Conservation (phyloP, 805 yeast species). For the Candida stauntonica region DNA sequence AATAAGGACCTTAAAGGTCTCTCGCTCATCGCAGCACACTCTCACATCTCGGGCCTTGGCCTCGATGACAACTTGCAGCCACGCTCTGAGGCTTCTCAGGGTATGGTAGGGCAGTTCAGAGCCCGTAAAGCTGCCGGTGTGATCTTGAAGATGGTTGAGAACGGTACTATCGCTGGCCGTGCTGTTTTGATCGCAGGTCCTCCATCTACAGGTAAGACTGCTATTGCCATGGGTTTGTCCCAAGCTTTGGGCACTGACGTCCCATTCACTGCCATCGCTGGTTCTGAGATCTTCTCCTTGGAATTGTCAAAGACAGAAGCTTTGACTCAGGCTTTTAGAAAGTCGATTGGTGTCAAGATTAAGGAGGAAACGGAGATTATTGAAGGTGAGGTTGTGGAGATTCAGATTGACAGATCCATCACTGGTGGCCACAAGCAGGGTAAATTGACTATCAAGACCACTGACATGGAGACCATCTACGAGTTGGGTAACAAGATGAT, state of each 20-base stretch:
- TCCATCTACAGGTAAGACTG: constrained; percentile 98
- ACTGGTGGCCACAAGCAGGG: constrained; percentile 99
- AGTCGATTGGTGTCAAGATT: constrained; percentile 90
- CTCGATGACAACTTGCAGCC: constrained; percentile 88
- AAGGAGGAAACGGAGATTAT: constrained; percentile 96
- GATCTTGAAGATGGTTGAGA: constrained; percentile 86
- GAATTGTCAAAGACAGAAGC: constrained; percentile 96
- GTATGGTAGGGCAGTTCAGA: constrained; percentile 95
- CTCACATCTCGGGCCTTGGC: constrained; percentile 96
- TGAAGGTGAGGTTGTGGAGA: constrained; percentile 98
- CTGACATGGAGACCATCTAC: constrained; percentile 98
- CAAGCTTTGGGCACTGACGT: constrained; percentile 67
- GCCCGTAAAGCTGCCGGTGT: constrained; percentile 97
- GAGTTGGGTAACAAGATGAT: constrained; percentile 94
- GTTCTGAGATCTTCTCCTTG: constrained; percentile 87
- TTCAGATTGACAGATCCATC: constrained; percentile 86
- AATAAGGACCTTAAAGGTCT: constrained; percentile 54
- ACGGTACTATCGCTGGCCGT: constrained; percentile 93
- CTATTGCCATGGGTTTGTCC: constrained; percentile 90
- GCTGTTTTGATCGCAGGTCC: constrained; percentile 97
- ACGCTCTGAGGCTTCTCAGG: constrained; percentile 62
- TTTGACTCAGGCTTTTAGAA: constrained; percentile 92
- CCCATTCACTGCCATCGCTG: constrained; percentile 94
- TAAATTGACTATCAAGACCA: constrained; percentile 92
- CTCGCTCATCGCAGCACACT: constrained; percentile 92